Evolutionary conservation across 2,329 filamentous ascomycete genomes (phyloP).

Genomic region (Rhynchosporium graminicola): DNA sequence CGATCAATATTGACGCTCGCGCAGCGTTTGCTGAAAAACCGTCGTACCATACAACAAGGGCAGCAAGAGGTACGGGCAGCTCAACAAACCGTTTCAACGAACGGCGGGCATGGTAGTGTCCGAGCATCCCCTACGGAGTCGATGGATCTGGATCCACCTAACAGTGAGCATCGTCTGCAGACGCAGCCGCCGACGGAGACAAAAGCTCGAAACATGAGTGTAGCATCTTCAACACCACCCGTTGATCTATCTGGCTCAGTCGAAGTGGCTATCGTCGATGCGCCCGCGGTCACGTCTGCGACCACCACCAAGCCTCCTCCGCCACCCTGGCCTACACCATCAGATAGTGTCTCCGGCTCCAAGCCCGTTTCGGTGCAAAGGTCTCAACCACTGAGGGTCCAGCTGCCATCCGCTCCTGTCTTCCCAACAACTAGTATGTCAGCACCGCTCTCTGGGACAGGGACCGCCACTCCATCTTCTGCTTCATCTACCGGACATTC

Average conservation of each 20-base stretch:
- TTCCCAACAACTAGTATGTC: constrained; percentile 46
- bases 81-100: constrained; percentile 16
- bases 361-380: constrained; percentile 20
- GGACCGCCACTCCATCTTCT: constrained; percentile 50
- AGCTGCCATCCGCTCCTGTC: constrained; percentile 56
- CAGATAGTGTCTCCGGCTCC: constrained; percentile 10
- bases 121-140: constrained; percentile 28
- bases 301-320: constrained; percentile 39
- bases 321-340: constrained; percentile 35
- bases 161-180: constrained; percentile 24
- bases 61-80: constrained; percentile 27
- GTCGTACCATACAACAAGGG: constrained; percentile 28
- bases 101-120: constrained; percentile 20
- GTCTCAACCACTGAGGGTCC: constrained; percentile 45
- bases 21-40: constrained; percentile 38
- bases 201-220: constrained; percentile 31
- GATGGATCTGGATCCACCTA: constrained; percentile 33
- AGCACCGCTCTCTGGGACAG: constrained; percentile 37
- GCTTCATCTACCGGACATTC: constrained; percentile 51
- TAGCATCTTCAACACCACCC: constrained; percentile 35
- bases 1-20: constrained; percentile 37
- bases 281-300: constrained; percentile 26
- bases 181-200: constrained; percentile 32
- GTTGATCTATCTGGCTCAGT: constrained; percentile 27
- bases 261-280: constrained; percentile 37